Evolutionary conservation across 2,329 filamentous ascomycete genomes (phyloP).

Genomic region (Aspergillus latus): DNA sequence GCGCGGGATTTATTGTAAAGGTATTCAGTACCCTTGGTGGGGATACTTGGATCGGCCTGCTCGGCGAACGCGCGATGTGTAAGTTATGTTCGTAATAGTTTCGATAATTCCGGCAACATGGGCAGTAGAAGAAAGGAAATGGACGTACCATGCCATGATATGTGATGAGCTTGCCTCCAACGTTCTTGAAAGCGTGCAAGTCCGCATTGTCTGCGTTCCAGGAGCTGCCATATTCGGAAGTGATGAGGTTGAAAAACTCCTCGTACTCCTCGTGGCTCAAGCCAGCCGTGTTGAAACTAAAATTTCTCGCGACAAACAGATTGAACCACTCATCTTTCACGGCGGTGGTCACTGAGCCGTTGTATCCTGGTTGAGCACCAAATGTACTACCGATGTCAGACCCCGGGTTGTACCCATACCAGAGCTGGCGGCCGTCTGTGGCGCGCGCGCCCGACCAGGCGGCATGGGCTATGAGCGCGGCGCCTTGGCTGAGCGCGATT

Average conservation of each 20-base stretch:
- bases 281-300: not conserved
- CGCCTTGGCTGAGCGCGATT: slow-evolving; percentile 3
- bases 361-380: not conserved
- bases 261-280: slow-evolving; percentile 5
- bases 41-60: slow-evolving; percentile 5
- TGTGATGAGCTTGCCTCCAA: slow-evolving; percentile 2
- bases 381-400: slow-evolving; percentile 10
- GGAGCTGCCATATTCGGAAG: not conserved
- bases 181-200: not conserved
- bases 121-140: not conserved
- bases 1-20: not conserved
- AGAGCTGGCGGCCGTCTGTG: slow-evolving; percentile 50
- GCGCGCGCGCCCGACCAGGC: slow-evolving; percentile 23
- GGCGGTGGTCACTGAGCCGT: not conserved
- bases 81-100: not conserved
- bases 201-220: not conserved
- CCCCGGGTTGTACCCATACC: slow-evolving; percentile 31
- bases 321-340: slow-evolving; percentile 9
- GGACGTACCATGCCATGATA: slow-evolving; percentile 7
- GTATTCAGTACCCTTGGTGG: not conserved
- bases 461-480: slow-evolving; percentile 10
- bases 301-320: slow-evolving; percentile 9
- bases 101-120: not conserved
- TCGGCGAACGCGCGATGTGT: not conserved
- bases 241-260: slow-evolving; percentile 1